Base-by-base conservation (phyloP, 768 basidiomycete genomes). In the Panaeolus papilionaceus region DNA sequence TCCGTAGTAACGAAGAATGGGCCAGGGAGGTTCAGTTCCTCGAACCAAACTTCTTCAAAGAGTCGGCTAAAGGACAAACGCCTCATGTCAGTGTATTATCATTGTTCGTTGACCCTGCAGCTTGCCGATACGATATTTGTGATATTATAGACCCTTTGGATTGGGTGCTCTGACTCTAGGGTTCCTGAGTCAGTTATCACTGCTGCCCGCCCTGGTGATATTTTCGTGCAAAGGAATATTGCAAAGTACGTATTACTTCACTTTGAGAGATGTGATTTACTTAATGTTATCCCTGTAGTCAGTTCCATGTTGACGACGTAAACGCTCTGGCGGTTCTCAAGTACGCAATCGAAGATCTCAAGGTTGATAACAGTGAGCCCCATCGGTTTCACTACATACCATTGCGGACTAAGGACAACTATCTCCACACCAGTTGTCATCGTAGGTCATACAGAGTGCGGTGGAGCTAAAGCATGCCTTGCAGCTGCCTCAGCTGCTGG, bases 371-470 rank as follows among this genome's bases (percentile, higher is more conserved):
- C 78, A 81, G 90, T 89, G 66, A 67, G 80, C 23, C 23, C 23
- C 23, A 23, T 23, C 23, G 23, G 23, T 23, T 23, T 23, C 23
- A 23, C 23, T 23, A 1, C 23, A 23, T 23, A 23, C 0, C 1
- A 20, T 39, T 54, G 63, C 44, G 16, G 1, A 42, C 42, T 44
- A 44, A 44, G 16, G 2, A 6, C 11, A 3, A 40, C 67, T 47
- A 1, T 14, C 16, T 62, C 39, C 26, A 39, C 8, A n/a, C 33
- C 71, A 90, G 89, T 92, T 72, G 75, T 91, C 65, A 76, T 92
- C 70, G 88, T 85, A 11, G 91, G 91, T n/a, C 91, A 92, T 75
- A 86, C 88, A 4, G 75, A 84, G 40, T 92, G 91, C 71, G 91
- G 89, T 14, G 91, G 91, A 42, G 86, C 82, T 2, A 71, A 73